Conservation (phyloP, 148 eudicot species). For the Nepenthes mirabilis region DNA sequence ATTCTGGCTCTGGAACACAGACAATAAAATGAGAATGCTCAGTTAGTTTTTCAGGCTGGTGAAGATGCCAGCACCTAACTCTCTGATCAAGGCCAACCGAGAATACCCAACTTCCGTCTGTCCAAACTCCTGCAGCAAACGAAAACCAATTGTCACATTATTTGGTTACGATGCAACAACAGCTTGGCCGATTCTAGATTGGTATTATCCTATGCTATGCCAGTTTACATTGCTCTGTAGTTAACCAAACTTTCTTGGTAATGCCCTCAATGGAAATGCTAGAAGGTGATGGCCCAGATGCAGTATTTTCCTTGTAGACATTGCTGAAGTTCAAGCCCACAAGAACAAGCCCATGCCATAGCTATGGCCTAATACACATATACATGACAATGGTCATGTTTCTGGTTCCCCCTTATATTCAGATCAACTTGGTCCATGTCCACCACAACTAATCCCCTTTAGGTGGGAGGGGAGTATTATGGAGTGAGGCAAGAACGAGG, state of each 20-base stretch:
- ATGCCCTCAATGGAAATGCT: too few relatives aligned
- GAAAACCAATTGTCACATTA: background rate
- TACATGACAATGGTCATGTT: background rate
- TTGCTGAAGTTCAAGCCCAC: too few relatives aligned
- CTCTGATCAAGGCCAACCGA: constrained; percentile 98
- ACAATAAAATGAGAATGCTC: constrained; percentile 52
- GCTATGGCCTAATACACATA: too few relatives aligned
- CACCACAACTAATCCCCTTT: background rate
- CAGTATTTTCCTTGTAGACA: too few relatives aligned
- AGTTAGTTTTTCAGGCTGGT: constrained; percentile 27
- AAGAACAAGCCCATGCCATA: too few relatives aligned
- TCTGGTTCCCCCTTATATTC: background rate
- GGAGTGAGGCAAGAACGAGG: background rate
- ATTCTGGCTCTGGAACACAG: constrained; percentile 97
- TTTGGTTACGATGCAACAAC: too few relatives aligned
- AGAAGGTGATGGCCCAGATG: too few relatives aligned
- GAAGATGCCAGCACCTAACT: constrained; percentile 68
- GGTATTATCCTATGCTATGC: too few relatives aligned
- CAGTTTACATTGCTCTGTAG: too few relatives aligned
- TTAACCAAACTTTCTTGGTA: too few relatives aligned
- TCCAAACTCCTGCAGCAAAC: constrained; percentile 74
- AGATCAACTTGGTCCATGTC: background rate
- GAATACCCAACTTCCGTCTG: constrained; percentile 80
- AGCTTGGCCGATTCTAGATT: too few relatives aligned
- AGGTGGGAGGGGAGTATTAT: background rate